Percentiles rank a stretch among this genome's conserved stretches.
phyloP scores from a whole-genome alignment of 129 eudicot genomes.

The Calendula officinalis region DNA sequence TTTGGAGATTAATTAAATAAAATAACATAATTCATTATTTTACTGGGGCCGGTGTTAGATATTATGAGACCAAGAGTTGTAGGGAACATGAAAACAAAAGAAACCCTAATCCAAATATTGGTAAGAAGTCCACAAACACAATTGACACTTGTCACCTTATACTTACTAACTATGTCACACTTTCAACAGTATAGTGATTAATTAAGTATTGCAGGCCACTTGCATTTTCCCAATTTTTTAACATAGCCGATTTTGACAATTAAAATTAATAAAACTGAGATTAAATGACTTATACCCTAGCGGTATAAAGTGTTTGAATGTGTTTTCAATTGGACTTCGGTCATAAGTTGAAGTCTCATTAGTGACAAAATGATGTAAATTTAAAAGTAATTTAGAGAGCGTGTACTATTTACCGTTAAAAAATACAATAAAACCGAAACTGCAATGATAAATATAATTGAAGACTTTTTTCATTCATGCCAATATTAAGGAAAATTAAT shows the following conservation, averaged over 20 bases:
- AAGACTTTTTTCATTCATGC: no score
- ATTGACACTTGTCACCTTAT: slow-evolving; percentile 22
- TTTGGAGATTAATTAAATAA: neutral
- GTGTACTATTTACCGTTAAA: no score
- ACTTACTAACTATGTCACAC: slow-evolving; percentile 1
- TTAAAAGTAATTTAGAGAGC: no score
- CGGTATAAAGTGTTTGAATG: neutral
- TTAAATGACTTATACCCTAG: no score
- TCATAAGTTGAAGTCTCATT: no score
- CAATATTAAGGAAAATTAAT: no score
- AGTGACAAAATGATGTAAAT: no score
- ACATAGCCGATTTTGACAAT: neutral
- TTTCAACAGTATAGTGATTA: neutral
- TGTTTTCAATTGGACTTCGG: no score
- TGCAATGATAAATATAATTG: neutral
- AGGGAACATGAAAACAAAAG: slow-evolving; percentile 20
- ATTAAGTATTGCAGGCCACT: slow-evolving; percentile 6
- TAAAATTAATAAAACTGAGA: neutral
- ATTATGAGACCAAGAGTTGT: slow-evolving; percentile 24
- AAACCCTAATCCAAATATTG: slow-evolving; percentile 11
- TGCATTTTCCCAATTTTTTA: neutral
- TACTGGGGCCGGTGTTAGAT: slow-evolving; percentile 20
- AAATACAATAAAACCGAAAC: no score
- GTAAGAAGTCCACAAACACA: slow-evolving; percentile 11
- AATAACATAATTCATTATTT: neutral